A percentile compares a stretch with the other conserved stretches of the same genome.
Evolutionary conservation across 1,284 basidiomycete genomes (phyloP).

Genomic region (Ceratobasidium sp.): DNA sequence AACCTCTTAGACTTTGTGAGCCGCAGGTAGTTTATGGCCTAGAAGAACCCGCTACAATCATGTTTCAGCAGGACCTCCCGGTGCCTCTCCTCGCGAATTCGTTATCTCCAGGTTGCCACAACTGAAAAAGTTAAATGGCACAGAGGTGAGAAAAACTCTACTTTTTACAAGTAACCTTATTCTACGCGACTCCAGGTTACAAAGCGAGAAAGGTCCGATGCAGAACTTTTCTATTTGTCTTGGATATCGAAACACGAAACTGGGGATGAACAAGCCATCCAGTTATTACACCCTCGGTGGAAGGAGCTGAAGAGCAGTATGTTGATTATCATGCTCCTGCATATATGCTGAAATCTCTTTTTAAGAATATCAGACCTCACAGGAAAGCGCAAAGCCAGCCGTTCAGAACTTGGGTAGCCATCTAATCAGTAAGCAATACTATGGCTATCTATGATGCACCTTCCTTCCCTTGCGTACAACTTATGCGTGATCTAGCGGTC

Average conservation of each 20-base stretch:
- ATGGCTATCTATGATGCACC: neutral
- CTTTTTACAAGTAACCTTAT: neutral
- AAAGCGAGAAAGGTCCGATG: constrained; percentile 81
- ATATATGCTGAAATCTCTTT: constrained; percentile 37
- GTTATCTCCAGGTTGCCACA: constrained; percentile 79
- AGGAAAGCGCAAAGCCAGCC: constrained; percentile 56
- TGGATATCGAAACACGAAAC: constrained; percentile 65
- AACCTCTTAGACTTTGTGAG: constrained; percentile 64
- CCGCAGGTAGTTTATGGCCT: neutral
- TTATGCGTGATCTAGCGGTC: neutral
- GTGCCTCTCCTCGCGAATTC: constrained; percentile 70
- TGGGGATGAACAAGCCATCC: constrained; percentile 61
- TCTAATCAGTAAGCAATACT: constrained; percentile 68
- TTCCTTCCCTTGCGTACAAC: neutral
- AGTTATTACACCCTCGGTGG: constrained; percentile 72
- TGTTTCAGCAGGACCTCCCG: constrained; percentile 38
- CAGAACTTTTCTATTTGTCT: constrained; percentile 87
- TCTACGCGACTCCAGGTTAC: constrained; percentile 66
- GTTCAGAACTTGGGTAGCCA: constrained; percentile 71
- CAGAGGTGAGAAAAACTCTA: constrained; percentile 64
- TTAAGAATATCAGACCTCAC: constrained; percentile 75
- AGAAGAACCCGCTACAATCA: constrained; percentile 37
- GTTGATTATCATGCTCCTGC: constrained; percentile 51
- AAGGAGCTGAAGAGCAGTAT: constrained; percentile 71
- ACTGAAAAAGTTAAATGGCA: constrained; percentile 77